Percentiles rank a stretch among this genome's conserved stretches.
Evolutionary conservation across 2,329 filamentous ascomycete species (phyloP).

Genomic region (Bipolaris sorokiniana): DNA sequence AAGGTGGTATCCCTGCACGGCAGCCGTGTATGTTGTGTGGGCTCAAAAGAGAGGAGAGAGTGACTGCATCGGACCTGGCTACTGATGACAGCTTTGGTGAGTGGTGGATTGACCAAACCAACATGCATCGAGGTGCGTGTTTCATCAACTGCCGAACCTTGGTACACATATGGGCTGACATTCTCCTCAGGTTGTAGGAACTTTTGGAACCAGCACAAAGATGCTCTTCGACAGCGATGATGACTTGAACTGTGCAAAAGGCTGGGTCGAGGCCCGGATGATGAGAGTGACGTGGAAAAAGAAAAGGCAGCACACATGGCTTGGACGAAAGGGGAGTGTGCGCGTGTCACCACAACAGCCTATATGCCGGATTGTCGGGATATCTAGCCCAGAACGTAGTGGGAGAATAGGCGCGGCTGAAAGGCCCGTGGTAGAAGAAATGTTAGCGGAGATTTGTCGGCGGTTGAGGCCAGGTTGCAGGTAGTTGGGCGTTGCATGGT

Average conservation of each 20-base stretch:
- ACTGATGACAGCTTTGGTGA: slow-evolving; percentile 93
- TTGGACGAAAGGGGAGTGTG: neutral
- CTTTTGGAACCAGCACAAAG: slow-evolving; percentile 83
- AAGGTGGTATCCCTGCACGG: slow-evolving; percentile 74
- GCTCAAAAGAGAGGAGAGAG: slow-evolving; percentile 82
- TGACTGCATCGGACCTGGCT: slow-evolving; percentile 74
- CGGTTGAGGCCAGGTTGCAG: slow-evolving; percentile 4
- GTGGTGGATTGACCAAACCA: slow-evolving; percentile 82
- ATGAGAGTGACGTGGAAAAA: neutral
- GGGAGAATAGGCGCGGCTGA: slow-evolving; percentile 2
- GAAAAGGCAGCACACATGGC: neutral
- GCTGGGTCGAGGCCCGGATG: neutral
- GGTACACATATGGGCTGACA: slow-evolving; percentile 38
- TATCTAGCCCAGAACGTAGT: neutral
- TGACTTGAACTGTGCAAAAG: neutral
- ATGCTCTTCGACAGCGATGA: slow-evolving; percentile 70
- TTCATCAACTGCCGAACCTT: neutral
- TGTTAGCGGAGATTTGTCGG: slow-evolving; percentile 18
- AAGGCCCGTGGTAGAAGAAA: slow-evolving; percentile 11
- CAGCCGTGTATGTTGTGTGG: slow-evolving; percentile 86
- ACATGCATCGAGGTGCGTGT: slow-evolving; percentile 67
- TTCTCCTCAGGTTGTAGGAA: slow-evolving; percentile 68
- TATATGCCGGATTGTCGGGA: slow-evolving; percentile 16
- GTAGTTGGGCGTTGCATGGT: slow-evolving; percentile 1
- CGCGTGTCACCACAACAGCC: neutral